Evolutionary conservation across 495 filamentous ascomycete species (phyloP).

Genomic region (Penicillium salamii): DNA sequence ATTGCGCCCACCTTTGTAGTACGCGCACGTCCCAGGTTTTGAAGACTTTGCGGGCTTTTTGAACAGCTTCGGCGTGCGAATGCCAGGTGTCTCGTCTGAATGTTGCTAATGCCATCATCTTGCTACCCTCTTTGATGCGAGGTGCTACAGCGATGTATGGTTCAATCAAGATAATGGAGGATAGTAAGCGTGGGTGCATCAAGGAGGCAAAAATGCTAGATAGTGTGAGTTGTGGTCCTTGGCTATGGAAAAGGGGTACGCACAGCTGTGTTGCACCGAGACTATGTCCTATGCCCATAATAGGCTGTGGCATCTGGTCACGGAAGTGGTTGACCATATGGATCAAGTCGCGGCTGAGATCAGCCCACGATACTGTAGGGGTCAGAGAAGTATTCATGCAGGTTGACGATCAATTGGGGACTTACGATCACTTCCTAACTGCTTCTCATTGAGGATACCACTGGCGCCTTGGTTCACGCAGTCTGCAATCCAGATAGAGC

Average conservation of each 20-base stretch:
- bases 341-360: constrained; percentile 73
- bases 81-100: constrained; percentile 42
- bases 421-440: constrained; percentile 4
- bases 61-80: constrained; percentile 47
- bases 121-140: neutral
- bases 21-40: constrained; percentile 62
- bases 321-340: constrained; percentile 75
- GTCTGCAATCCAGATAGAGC: constrained; percentile 75
- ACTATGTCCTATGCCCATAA: constrained; percentile 63
- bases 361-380: constrained; percentile 54
- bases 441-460: constrained; percentile 1
- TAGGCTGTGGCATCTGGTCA: constrained; percentile 65
- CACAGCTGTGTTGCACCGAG: constrained; percentile 60
- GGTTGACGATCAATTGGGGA: neutral
- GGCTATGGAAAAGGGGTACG: neutral
- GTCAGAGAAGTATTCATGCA: neutral
- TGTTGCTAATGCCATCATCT: no score
- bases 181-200: constrained; percentile 70
- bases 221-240: neutral
- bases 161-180: constrained; percentile 66
- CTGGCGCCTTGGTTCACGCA: constrained; percentile 59
- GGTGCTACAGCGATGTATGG: constrained; percentile 47
- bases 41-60: constrained; percentile 49
- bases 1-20: constrained; percentile 50
- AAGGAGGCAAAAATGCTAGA: constrained; percentile 44